phyloP scores from a whole-genome alignment of 176 grass and related monocot genomes.

The Zizania latifolia region DNA sequence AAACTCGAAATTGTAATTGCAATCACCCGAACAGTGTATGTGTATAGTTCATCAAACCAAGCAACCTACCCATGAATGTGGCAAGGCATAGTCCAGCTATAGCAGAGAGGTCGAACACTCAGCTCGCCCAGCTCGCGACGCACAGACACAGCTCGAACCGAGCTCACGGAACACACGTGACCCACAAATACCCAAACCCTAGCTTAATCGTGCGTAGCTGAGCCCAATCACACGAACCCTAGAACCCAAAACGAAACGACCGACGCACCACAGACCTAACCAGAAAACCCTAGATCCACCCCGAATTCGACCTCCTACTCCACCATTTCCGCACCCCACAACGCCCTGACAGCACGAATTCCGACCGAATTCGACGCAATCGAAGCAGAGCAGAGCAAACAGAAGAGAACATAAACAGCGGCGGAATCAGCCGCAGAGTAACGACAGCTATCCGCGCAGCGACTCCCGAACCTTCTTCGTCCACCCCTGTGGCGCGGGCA shows the following conservation, averaged over 20 bases:
- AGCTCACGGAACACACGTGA: not conserved
- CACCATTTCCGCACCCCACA: not conserved
- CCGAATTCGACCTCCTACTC: not conserved
- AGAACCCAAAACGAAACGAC: not conserved
- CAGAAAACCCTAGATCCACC: not conserved
- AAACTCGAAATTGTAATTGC: not conserved
- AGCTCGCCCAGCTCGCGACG: not conserved
- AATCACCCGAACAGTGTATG: not conserved
- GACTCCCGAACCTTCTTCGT: constrained; percentile 56
- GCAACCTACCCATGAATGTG: not conserved
- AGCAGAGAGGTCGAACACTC: not conserved
- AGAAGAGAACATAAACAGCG: not conserved
- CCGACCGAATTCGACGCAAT: not conserved
- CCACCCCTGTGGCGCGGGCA: constrained; percentile 59
- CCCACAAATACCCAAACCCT: not conserved
- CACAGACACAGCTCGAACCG: not conserved
- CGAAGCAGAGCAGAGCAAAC: not conserved
- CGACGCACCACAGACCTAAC: too few relatives aligned
- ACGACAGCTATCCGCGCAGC: not conserved
- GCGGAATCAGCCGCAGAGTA: not conserved
- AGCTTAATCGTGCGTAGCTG: not conserved
- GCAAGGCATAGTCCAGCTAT: not conserved
- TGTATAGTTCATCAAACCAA: not conserved
- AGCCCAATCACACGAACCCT: constrained; percentile 5
- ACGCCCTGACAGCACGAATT: not conserved